Percentiles rank a stretch among this genome's conserved stretches.
phyloP scores from a whole-genome alignment of 805 yeast species.

The Yarrowia bubula region DNA sequence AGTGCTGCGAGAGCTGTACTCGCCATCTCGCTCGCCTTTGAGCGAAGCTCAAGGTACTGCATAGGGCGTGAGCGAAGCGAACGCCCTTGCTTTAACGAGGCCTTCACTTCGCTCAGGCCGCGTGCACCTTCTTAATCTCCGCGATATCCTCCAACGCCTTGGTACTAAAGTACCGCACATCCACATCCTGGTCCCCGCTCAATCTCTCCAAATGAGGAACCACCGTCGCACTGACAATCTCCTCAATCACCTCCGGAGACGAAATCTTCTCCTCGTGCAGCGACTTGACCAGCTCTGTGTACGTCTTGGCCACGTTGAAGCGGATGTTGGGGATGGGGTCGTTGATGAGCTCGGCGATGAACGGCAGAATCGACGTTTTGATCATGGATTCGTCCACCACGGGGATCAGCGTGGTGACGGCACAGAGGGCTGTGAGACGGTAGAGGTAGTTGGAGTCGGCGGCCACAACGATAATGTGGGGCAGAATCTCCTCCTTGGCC shows the following conservation, averaged over 20 bases:
- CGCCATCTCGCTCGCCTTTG: too few species aligned
- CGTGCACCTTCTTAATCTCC: constrained; percentile 19
- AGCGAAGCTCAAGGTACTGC: too few species aligned
- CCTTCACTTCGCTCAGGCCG: too few species aligned
- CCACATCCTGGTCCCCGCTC: constrained; percentile 73
- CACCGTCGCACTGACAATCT: constrained; percentile 46
- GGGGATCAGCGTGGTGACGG: constrained; percentile 77
- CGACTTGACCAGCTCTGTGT: constrained; percentile 58
- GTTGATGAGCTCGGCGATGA: constrained; percentile 62
- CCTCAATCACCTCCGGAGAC: constrained; percentile 32
- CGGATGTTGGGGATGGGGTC: constrained; percentile 94
- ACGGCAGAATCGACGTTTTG: constrained; percentile 70
- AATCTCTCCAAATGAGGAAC: constrained; percentile 68
- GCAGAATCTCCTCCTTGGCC: constrained; percentile 83
- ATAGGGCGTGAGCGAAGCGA: too few species aligned
- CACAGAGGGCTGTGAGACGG: constrained; percentile 85
- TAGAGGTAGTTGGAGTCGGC: constrained; percentile 71
- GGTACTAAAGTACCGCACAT: constrained; percentile 82
- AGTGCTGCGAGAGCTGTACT: too few species aligned
- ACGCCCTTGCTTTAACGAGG: too few species aligned
- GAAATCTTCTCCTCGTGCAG: constrained; percentile 33
- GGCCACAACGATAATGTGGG: constrained; percentile 63
- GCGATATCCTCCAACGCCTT: constrained; percentile 50
- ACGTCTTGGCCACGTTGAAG: constrained; percentile 89
- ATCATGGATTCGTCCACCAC: constrained; percentile 62